Evolutionary conservation across 1,284 basidiomycete genomes (phyloP), one percentile per base, ranked within the genome.

Genomic region (Pseudozyma thailandica): DNA sequence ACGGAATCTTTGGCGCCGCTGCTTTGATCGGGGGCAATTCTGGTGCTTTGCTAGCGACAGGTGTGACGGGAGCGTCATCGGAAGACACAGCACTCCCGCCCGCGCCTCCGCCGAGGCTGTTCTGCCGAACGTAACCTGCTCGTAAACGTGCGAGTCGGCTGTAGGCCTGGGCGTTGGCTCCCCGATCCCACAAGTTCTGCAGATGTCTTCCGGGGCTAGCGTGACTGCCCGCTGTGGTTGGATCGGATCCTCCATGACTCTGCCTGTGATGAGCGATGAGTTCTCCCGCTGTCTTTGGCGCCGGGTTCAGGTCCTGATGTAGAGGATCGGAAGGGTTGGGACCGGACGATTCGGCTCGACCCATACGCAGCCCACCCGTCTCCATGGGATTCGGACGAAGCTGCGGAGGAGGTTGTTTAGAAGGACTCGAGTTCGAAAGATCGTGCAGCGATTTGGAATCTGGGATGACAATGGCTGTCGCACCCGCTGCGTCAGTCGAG

Each of bases 231-330:
- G 68, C 31, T 1, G 63, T 39, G 2, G 75, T 75, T 3, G 75
- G 69, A 21, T 77, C 75, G 23, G 62, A 68, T 4, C 72, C 72
- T 12, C 66, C 70, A 37, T 77, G 75, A 21, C 55, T 58, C 18
- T 74, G 65, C 1, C 72, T 56, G 20, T 64, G 63, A 20, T 75
- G 72, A 13, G 64, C 60, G 2, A 62, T 44, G 2, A 56, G 26
- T 13, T 59, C 70, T n/a, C 33, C 16, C 20, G 39, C 39, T 5
- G 20, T 35, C 33, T 16, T 35, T 5, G 33, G 21, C 33, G 31
- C 42, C 26, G 26, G 18, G 13, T 8, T 10, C 18, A 33, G n/a
- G 12, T 23, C 10, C 9, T 3, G 44, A 46, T 46, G 21, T 26
- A 33, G 45, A 31, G 27, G 37, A 39, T n/a, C 25, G 30, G 6